Conservation (phyloP, 169 alveolate species). For the Amoebophrya sp. region DNA sequence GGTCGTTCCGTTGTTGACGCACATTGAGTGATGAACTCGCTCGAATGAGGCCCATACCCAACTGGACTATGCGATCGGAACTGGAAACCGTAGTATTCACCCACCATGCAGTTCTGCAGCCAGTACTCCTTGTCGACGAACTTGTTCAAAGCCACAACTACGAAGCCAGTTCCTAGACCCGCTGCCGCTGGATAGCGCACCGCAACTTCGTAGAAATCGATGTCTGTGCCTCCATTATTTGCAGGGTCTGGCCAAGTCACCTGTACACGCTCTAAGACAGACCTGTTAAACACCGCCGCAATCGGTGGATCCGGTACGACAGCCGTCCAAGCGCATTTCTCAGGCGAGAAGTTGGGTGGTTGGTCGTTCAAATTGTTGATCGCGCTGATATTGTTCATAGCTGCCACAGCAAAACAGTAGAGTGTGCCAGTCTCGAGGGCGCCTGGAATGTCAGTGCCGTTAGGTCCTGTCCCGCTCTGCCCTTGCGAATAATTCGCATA, state of each 20-base stretch:
- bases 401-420: constrained; percentile 1
- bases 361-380: not conserved
- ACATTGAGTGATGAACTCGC: not conserved
- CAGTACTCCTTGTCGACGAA: not conserved
- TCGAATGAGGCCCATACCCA: not conserved
- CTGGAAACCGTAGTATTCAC: not conserved
- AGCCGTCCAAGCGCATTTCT: not conserved
- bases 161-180: too few relatives aligned
- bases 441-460: constrained; percentile 11
- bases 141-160: not conserved
- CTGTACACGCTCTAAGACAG: not conserved
- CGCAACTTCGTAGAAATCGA: not conserved
- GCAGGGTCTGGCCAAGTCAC: constrained; percentile 8
- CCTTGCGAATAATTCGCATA: not conserved
- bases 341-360: not conserved
- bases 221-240: not conserved
- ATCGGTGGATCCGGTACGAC: not conserved
- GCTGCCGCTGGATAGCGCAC: not conserved
- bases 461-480: not conserved
- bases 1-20: not conserved
- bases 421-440: not conserved
- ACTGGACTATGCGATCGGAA: not conserved
- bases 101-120: constrained; percentile 18
- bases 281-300: not conserved
- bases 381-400: not conserved